Evolutionary conservation across 768 basidiomycete species (phyloP).

Genomic region (Porphyrellus cyaneotinctus): DNA sequence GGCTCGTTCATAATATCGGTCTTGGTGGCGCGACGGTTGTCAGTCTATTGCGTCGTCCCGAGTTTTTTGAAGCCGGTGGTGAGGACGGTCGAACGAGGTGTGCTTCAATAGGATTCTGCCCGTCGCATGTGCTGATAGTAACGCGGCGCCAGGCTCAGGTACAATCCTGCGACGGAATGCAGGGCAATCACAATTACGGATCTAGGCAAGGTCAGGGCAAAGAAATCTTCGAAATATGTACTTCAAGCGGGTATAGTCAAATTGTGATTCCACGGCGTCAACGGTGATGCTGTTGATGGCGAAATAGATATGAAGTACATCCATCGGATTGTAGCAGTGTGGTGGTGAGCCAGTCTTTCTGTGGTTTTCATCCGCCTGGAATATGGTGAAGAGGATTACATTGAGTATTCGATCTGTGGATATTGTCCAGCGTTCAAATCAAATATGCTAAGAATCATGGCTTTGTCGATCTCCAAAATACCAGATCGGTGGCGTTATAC

Average conservation of each 20-base stretch:
- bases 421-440: too few species aligned
- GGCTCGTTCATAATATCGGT: slow-evolving; percentile 72
- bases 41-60: slow-evolving; percentile 67
- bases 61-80: slow-evolving; percentile 63
- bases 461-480: too few species aligned
- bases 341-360: too few species aligned
- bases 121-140: neutral
- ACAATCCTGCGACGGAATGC: slow-evolving; percentile 71
- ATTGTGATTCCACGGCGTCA: too few species aligned
- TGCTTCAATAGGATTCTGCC: neutral
- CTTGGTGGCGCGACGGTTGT: slow-evolving; percentile 78
- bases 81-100: slow-evolving; percentile 63
- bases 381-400: too few species aligned
- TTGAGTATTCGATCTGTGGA: too few species aligned
- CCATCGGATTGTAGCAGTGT: too few species aligned
- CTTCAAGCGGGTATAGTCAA: slow-evolving; percentile 30
- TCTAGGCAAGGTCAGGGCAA: slow-evolving; percentile 71
- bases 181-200: slow-evolving; percentile 55
- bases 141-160: slow-evolving; percentile 53
- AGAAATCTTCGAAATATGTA: slow-evolving; percentile 45
- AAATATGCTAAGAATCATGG: too few species aligned
- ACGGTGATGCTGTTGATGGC: neutral
- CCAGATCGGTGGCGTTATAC: neutral
- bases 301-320: too few species aligned
- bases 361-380: too few species aligned